phyloP scores from a whole-genome alignment of 306 rosid genomes.

The Neltuma alba region DNA sequence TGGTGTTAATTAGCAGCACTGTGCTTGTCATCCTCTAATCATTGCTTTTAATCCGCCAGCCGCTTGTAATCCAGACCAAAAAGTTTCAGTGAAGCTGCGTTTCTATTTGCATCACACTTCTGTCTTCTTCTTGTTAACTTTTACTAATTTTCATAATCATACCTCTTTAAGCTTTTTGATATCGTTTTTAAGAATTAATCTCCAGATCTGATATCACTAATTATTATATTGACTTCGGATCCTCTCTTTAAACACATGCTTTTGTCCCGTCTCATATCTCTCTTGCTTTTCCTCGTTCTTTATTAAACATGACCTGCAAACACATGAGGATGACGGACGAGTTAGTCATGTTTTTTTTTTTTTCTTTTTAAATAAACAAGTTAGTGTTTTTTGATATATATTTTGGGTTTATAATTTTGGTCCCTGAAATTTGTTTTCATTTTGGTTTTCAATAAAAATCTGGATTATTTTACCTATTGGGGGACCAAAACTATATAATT shows the following conservation, averaged over 20 bases:
- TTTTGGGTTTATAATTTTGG: too few relatives aligned
- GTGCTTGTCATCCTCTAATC: not conserved
- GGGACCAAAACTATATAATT: too few relatives aligned
- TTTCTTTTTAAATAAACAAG: not conserved
- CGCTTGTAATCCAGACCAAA: not conserved
- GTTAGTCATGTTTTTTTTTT: too few relatives aligned
- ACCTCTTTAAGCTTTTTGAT: not conserved
- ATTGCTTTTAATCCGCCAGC: too few relatives aligned
- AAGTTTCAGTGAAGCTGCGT: not conserved
- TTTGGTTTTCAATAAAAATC: too few relatives aligned
- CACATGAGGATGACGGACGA: not conserved
- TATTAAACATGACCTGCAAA: too few relatives aligned
- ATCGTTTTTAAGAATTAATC: not conserved
- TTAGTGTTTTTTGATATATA: too few relatives aligned
- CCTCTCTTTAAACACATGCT: not conserved
- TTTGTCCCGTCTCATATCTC: not conserved
- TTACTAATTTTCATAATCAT: too few relatives aligned
- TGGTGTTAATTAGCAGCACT: not conserved
- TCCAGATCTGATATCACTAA: not conserved
- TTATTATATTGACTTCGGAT: not conserved
- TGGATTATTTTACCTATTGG: too few relatives aligned
- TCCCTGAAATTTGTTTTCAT: too few relatives aligned
- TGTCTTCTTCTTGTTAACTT: not conserved
- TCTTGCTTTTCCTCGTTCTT: not conserved
- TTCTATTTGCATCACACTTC: not conserved